Evolutionary conservation across 2,329 filamentous ascomycete species (phyloP).

Genomic region (Cladobotryum mycophilum): DNA sequence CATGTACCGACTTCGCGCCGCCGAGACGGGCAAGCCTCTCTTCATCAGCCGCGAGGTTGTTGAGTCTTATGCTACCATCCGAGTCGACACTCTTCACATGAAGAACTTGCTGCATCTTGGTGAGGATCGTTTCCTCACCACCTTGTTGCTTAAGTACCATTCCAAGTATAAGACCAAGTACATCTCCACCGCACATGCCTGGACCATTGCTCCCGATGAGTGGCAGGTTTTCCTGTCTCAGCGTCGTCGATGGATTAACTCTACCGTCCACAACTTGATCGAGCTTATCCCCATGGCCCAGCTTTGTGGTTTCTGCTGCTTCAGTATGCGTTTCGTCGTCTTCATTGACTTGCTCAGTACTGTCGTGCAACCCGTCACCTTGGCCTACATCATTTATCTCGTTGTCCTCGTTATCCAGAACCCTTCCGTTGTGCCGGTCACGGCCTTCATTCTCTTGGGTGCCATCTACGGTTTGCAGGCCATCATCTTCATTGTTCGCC

Average conservation of each 20-base stretch:
- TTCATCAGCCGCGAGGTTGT: slow-evolving; percentile 93
- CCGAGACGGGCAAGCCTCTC: slow-evolving; percentile 89
- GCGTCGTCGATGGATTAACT: slow-evolving; percentile 99
- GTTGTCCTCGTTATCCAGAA: slow-evolving; percentile 65
- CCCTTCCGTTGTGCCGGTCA: slow-evolving; percentile 65
- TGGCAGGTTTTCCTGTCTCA: slow-evolving; percentile 95
- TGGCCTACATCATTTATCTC: slow-evolving; percentile 85
- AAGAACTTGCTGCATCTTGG: slow-evolving; percentile 96
- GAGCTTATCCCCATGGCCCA: slow-evolving; percentile 90
- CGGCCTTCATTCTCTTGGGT: slow-evolving; percentile 81
- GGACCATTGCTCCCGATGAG: slow-evolving; percentile 93
- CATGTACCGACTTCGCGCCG: slow-evolving; percentile 95
- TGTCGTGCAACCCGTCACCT: slow-evolving; percentile 81
- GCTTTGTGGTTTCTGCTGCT: slow-evolving; percentile 99
- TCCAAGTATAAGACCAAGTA: slow-evolving; percentile 98
- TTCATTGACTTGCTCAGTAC: slow-evolving; percentile 92
- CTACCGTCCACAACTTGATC: slow-evolving; percentile 93
- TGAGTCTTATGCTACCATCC: slow-evolving; percentile 81
- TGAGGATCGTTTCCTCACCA: slow-evolving; percentile 96
- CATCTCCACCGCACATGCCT: slow-evolving; percentile 83
- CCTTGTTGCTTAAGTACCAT: slow-evolving; percentile 86
- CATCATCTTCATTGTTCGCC: slow-evolving; percentile 90
- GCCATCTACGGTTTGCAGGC: slow-evolving; percentile 97
- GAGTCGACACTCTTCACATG: slow-evolving; percentile 96
- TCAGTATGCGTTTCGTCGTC: slow-evolving; percentile 98